phyloP scores from a whole-genome alignment of 1,284 basidiomycete genomes.

The Pulveroboletus sp. region DNA sequence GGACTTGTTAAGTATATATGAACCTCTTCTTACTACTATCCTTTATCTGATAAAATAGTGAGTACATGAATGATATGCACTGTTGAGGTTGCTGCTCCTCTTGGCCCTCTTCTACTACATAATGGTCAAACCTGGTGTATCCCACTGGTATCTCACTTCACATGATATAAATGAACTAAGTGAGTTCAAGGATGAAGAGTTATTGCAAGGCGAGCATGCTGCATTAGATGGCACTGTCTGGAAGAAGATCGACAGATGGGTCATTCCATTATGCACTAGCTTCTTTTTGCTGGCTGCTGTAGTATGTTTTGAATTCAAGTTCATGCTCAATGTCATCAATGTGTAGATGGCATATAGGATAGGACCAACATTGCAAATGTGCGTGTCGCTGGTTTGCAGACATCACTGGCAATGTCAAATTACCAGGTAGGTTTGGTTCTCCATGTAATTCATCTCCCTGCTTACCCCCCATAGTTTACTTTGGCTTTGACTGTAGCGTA shows the following conservation, averaged over 20 bases:
- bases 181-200: slow-evolving; percentile 6
- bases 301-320: slow-evolving; percentile 36
- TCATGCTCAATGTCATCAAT: background rate
- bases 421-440: slow-evolving; percentile 37
- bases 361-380: slow-evolving; percentile 59
- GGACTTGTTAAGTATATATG: no score
- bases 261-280: slow-evolving; percentile 52
- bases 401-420: slow-evolving; percentile 50
- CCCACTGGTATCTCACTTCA: background rate
- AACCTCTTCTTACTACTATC: no score
- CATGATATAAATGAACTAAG: background rate
- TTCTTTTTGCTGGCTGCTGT: slow-evolving; percentile 51
- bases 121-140: slow-evolving; percentile 2
- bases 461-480: slow-evolving; percentile 41
- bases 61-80: no score
- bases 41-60: no score
- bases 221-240: slow-evolving; percentile 41
- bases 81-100: background rate
- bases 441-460: background rate
- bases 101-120: background rate
- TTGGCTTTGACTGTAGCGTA: slow-evolving; percentile 55
- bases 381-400: slow-evolving; percentile 56
- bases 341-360: slow-evolving; percentile 13
- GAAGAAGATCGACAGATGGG: slow-evolving; percentile 48
- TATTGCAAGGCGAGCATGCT: slow-evolving; percentile 5